These are phyloP conservation scores for Lophiotrema nucula DNA, from an alignment of 495 filamentous ascomycete genomes.

Conservation along the genomic window DNA sequence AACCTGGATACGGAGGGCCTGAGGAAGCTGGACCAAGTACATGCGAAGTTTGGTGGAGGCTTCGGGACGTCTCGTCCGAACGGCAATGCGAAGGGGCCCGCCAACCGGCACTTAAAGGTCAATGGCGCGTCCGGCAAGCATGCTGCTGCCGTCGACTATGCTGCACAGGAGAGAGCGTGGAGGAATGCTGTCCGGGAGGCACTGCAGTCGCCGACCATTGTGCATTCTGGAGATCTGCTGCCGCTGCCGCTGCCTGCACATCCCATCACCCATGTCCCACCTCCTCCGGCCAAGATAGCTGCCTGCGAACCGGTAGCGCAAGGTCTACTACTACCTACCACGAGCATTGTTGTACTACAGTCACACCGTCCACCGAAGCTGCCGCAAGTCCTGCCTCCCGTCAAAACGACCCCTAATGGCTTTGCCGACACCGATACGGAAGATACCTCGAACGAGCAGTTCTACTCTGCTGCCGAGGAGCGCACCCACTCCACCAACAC, in stretches of 20 bases:
- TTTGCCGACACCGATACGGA: constrained; percentile 65
- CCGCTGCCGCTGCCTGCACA: constrained; percentile 81
- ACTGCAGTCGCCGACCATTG: constrained; percentile 64
- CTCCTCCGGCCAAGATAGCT: constrained; percentile 67
- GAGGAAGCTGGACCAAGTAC: constrained; percentile 59
- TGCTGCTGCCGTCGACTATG: constrained; percentile 35
- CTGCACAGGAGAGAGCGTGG: constrained; percentile 57
- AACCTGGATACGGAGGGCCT: constrained; percentile 75
- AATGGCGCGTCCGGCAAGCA: constrained; percentile 19
- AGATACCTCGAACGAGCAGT: constrained; percentile 82
- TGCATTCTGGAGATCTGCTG: constrained; percentile 81
- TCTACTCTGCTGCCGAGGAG: constrained; percentile 84
- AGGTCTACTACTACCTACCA: constrained; percentile 68
- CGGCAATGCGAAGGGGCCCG: constrained; percentile 41
- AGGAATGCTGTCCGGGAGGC: constrained; percentile 77
- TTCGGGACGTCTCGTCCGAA: constrained; percentile 47
- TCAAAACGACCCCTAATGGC: constrained; percentile 53
- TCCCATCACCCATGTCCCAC: constrained; percentile 80
- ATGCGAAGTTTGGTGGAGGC: constrained; percentile 62
- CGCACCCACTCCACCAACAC: constrained; percentile 56
- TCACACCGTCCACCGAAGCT: constrained; percentile 48
- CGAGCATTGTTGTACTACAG: constrained; percentile 65
- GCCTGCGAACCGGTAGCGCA: constrained; percentile 78
- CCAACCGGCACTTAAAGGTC: constrained; percentile 22
- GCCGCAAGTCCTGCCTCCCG: constrained; percentile 43